Base-by-base conservation (phyloP, 352 stramenopile species). In the Pythium grandisporangium region DNA sequence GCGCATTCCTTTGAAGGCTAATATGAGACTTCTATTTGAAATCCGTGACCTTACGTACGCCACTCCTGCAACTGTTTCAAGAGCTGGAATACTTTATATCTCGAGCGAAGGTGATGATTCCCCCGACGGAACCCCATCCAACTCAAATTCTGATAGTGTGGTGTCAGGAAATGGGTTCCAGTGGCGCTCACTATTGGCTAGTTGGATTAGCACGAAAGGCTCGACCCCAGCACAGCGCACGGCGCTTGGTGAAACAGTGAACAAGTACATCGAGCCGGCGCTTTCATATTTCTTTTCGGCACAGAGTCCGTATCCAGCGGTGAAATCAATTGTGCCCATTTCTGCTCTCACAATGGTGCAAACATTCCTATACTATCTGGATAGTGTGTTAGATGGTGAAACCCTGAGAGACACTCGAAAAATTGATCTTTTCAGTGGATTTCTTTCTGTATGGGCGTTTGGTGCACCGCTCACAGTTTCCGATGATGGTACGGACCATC, bases 11-110 rank as follows among this genome's bases (percentile, higher is more conserved):
- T 62, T 98, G 0, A 97, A 97, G 52, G 63, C 77, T 0, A 84
- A 96, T 51, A 98, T 98, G 92, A 73, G 91, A 13, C 62, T 98
- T 34, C 69, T 98, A 7, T 98, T 98, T 60, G 94, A 98, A 67
- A 97, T 98, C 51, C 76, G 87, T 14, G 87, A 97, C 64, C 66
- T 98, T 11, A 83, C 84, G 48, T 96, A 95, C 51, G 93, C 92
- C 11, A 98, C 93, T 5, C 94, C 94, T 5, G 92, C 94, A 10
- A 98, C 94, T 0, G 93, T 98, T 5, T 96, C 79, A 4, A 84
- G 94, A 13, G 93, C 94, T 2, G 93, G 91, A n/a, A 98, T 98
- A 27, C 53, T 98, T 10, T 98, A 96, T 51, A 93, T 98, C 26
- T 96, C 84, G 3, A 91, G 80, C 33, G 74, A 92, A 32, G 85